Evolutionary conservation across 108 stramenopile species (phyloP), one percentile per base, ranked within the genome.

Genomic region (Conticribra guillardii): DNA sequence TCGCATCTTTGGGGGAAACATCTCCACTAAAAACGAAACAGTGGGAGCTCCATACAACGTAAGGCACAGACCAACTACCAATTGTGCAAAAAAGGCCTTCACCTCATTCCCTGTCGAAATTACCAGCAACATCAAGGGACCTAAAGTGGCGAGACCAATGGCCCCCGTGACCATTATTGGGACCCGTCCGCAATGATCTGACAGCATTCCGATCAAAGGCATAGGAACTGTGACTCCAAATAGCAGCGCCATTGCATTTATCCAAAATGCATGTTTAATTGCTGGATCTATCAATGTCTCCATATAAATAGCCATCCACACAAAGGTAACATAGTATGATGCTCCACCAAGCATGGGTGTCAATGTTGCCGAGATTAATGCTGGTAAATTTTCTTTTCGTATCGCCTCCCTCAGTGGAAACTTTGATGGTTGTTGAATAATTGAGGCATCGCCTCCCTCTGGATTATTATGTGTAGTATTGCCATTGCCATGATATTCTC

Each of bases 261-360:
- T 70, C 82, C 80, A 79, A 61, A 91, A 91, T 7, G 82, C 86
- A 54, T 78, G 65, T 22, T 55, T 50, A 4, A 87, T 60, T 15
- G 89, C 82, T 9, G 85, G 89, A 33, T 83, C 76, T 26, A 85
- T 27, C 7, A 91, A 46, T 9, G 74, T 74, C 30, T 82, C 77
- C 88, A 89, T 86, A 58, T 59, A 89, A 52, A 83, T 85, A 1
- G 88, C 85, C 68, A 85, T 80, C 88, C 88, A 89, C 0, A 89
- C 84, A 62, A 83, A 89, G 0, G 77, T 64, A 3, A 85, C 29
- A 34, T 89, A 89, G 60, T 85, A 89, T 14, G 86, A 84, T 22
- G 82, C 69, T 18, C 74, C 80, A 80, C 84, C 88, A 19, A 91
- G 17, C 84, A 87, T 87, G 5, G 87, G 87, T 15, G 74, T 71